Evolutionary conservation across 2,329 filamentous ascomycete genomes (phyloP), one percentile per base, ranked within the genome.

Genomic region (Fusarium vanettenii): DNA sequence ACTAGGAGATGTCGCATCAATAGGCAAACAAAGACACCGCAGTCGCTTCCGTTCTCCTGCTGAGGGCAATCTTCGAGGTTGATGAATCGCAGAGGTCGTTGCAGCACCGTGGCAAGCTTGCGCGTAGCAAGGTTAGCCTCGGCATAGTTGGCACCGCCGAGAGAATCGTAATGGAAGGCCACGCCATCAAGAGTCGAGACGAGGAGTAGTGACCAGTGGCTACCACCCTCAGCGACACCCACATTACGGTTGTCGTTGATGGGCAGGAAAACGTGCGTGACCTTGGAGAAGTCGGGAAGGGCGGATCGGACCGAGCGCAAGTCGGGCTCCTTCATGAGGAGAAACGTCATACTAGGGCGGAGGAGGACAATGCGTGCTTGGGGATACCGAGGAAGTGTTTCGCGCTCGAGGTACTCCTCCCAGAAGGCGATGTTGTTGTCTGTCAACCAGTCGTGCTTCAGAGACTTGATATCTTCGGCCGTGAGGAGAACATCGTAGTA

Each of bases 361-460:
- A 99, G 92, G 66, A 99, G 93, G 70, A 96, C 89, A 81, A 99
- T 98, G 73, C 95, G 91, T 22, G 95, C 95, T 80, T 94, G 92
- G 11, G 94, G 94, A 81, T 93, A 97, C 77, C 91, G 90, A 33
- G 88, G 87, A 31, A 99, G 92, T 71, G 95, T 92, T 86, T 98
- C 96, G 72, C 92, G 94, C 84, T 99, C 97, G 75, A 99, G 91
- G 82, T 91, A 97, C 89, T 98, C 96, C 89, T 98, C 94, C 96
- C 97, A 99, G 82, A 99, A 98, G 60, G 95, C 93, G 76, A 99
- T 98, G 78, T 95, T 95, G 86, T 98, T 98, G 83, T 99, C 97
- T 50, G 96, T 98, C 62, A 99, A 88, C 97, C 97, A 99, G 87
- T 98, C 97, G 83, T 94, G 89, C 84, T 94, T 95, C 68, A 99